These are phyloP conservation scores for Mycena pura DNA, from an alignment of 768 basidiomycete genomes.

Conservation along the genomic window DNA sequence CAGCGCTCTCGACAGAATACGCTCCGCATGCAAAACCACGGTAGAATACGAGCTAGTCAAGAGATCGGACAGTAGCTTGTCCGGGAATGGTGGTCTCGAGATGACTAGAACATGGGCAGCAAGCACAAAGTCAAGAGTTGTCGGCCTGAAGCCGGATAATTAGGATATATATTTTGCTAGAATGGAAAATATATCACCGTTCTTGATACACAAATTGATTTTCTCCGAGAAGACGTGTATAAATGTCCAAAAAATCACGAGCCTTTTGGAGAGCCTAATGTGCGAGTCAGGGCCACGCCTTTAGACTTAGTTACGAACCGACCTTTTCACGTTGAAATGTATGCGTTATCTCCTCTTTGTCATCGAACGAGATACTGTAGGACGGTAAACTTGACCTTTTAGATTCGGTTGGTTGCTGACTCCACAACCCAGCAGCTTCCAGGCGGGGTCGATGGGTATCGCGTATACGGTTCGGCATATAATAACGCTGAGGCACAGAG, in stretches of 20 bases:
- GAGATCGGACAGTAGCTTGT: slow-evolving; percentile 61
- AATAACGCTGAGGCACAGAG: slow-evolving; percentile 75
- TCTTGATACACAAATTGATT: slow-evolving; percentile 59
- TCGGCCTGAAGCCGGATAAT: slow-evolving; percentile 49
- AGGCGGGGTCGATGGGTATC: slow-evolving; percentile 61
- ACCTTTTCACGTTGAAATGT: slow-evolving; percentile 75
- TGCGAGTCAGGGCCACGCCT: neutral
- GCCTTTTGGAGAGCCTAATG: slow-evolving; percentile 68
- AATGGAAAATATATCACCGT: slow-evolving; percentile 38
- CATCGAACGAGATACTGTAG: slow-evolving; percentile 3
- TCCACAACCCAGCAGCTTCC: slow-evolving; percentile 71
- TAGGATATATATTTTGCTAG: neutral
- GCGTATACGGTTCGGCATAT: slow-evolving; percentile 70
- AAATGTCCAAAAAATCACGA: slow-evolving; percentile 60
- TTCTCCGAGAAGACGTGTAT: slow-evolving; percentile 59
- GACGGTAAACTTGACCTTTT: neutral
- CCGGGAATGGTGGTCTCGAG: slow-evolving; percentile 63
- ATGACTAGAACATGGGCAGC: slow-evolving; percentile 75
- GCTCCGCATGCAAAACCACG: slow-evolving; percentile 64
- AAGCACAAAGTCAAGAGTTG: slow-evolving; percentile 67
- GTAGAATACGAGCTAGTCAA: slow-evolving; percentile 61
- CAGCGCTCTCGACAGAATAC: slow-evolving; percentile 46
- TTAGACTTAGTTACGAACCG: neutral
- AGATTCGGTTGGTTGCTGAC: slow-evolving; percentile 14
- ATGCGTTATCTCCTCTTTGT: slow-evolving; percentile 50